These are phyloP conservation scores for Filobasidium floriforme DNA, from an alignment of 768 basidiomycete genomes.

Conservation along the genomic window DNA sequence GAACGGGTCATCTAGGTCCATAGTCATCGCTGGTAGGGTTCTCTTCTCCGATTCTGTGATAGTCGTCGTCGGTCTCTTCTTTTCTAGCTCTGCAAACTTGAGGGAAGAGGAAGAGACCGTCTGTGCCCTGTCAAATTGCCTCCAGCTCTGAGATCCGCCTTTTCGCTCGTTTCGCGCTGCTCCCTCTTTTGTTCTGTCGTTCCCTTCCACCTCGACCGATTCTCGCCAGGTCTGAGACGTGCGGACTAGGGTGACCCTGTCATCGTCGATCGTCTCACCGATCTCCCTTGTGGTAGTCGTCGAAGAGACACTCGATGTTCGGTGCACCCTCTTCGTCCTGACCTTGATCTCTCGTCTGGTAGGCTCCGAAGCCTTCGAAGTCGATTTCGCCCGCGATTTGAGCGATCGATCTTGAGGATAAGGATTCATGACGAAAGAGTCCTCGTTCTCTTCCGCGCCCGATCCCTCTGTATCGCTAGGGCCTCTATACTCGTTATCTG, in stretches of 20 bases:
- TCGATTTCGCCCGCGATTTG: background rate
- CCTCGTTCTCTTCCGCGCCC: background rate
- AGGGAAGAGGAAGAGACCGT: too few species aligned
- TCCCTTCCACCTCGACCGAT: too few species aligned
- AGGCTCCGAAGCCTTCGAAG: background rate
- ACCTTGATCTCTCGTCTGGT: conserved; percentile 6
- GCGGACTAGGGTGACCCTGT: background rate
- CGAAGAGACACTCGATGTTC: background rate
- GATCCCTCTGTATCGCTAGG: background rate
- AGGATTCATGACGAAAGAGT: background rate
- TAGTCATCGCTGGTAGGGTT: too few species aligned
- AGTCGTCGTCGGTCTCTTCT: too few species aligned
- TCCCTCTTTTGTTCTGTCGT: too few species aligned
- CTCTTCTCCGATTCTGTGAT: too few species aligned
- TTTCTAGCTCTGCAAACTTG: too few species aligned
- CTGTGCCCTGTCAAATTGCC: too few species aligned
- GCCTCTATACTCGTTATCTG: too few species aligned
- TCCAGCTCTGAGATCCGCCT: too few species aligned
- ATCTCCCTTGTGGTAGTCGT: background rate
- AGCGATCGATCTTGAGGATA: background rate
- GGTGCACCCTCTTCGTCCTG: background rate
- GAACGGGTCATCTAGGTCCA: too few species aligned
- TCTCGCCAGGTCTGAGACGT: background rate
- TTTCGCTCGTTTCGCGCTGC: too few species aligned
- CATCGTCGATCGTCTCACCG: background rate